Base-by-base conservation (phyloP, 2,329 filamentous ascomycete genomes). In the Ophiosphaerella narmari region DNA sequence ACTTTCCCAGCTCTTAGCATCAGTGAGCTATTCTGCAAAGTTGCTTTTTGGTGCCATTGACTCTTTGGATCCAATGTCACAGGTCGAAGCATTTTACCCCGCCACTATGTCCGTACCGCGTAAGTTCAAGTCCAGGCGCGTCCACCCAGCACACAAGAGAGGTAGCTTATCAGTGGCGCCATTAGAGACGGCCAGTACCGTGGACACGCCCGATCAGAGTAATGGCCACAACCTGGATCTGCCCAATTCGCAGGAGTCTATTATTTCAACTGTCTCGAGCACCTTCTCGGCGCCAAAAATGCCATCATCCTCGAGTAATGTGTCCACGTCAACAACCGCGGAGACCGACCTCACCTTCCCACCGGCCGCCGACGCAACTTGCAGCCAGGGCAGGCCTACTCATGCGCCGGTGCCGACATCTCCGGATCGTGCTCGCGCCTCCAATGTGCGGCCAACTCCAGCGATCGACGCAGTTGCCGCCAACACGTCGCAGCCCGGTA, bases 401-500 rank as follows among this genome's bases (percentile, higher is more conserved):
- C 60, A 60, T 40, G 53, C 52, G 21, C 42, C 56, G 31, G 52
- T 61, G 43, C 52, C 59, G 12, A 44, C 43, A 12, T 62, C 86
- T 40, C 74, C 82, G 13, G 80, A 81, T 52, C 73, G 85, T n/a
- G 75, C 29, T 78, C 81, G 67, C 75, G 80, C 47, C 57, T 61
- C 51, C 23, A 65, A 54, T 47, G 52, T 49, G 50, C 51, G 52
- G 54, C 35, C 55, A 33, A 23, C 34, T 53, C 50, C 52, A 44
- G 51, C 60, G 51, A 62, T 68, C 57, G 61, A 68, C 39, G 60
- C 57, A 39, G 48, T 49, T 44, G 55, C 58, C 39, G 60, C 56
- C 40, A 69, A 65, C 52, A 57, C 57, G 53, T 50, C 48, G 60
- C 66, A 54, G 60, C 56, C 57, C 41, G 61, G 61, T 65, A 54